Conservation (phyloP, 106 monocot species). For the Allium cepa region DNA sequence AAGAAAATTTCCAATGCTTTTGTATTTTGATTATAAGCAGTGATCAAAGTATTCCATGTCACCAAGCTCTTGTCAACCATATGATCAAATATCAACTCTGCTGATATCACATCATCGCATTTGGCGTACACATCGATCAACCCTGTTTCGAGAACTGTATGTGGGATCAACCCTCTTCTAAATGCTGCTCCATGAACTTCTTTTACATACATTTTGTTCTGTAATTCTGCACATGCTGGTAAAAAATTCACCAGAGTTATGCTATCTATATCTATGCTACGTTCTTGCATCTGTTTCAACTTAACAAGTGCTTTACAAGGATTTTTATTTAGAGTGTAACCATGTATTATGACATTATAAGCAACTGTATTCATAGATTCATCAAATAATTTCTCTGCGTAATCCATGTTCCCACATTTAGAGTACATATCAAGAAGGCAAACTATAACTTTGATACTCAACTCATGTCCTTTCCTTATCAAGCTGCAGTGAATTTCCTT, state of each 20-base stretch:
- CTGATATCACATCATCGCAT: conserved; percentile 36
- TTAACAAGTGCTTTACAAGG: conserved; percentile 29
- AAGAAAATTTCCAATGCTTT: conserved; percentile 56
- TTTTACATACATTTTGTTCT: conserved; percentile 24
- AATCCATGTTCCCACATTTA: conserved; percentile 45
- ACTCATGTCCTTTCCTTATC: conserved; percentile 27
- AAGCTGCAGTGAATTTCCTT: conserved; percentile 62
- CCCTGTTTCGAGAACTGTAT: conserved; percentile 54
- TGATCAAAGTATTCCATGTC: conserved; percentile 72
- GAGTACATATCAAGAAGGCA: conserved; percentile 79
- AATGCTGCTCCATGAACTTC: conserved; percentile 55
- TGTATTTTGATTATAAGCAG: conserved; percentile 47
- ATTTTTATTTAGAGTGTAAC: conserved; percentile 45
- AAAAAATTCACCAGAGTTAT: conserved; percentile 70
- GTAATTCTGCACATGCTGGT: conserved; percentile 27
- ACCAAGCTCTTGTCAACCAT: conserved; percentile 58
- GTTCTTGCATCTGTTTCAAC: conserved; percentile 33
- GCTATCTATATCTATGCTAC: conserved; percentile 20
- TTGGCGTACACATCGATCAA: conserved; percentile 60
- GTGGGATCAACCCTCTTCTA: conserved; percentile 48
- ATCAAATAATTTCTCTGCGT: conserved; percentile 40
- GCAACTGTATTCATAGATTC: conserved; percentile 33
- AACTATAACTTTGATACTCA: conserved; percentile 36
- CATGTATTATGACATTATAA: conserved; percentile 70
- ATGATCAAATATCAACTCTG: conserved; percentile 35